Evolutionary conservation across 257 asterid genomes (phyloP).

Genomic region (Nicotiana attenuata): DNA sequence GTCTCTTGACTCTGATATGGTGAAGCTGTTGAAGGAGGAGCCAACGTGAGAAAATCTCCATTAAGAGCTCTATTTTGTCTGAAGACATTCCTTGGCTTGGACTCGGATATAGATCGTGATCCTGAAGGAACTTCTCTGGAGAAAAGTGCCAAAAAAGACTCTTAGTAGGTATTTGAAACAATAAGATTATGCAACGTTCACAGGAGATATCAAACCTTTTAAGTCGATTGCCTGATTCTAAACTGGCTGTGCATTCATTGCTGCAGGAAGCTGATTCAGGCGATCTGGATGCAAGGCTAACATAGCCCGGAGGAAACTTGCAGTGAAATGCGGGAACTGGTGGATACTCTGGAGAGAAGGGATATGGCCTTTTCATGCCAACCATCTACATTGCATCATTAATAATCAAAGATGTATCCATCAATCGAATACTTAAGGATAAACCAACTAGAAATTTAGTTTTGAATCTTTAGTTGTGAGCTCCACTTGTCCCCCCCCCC

Average conservation of each 20-base stretch:
- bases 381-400: slow-evolving; percentile 22
- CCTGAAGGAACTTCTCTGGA: slow-evolving; percentile 51
- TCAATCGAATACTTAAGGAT: background rate
- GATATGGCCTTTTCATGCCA: slow-evolving; percentile 40
- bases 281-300: slow-evolving; percentile 18
- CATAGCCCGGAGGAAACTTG: slow-evolving; percentile 26
- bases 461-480: background rate
- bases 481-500: background rate
- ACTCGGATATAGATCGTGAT: slow-evolving; percentile 29
- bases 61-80: slow-evolving; percentile 33
- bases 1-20: slow-evolving; percentile 16
- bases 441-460: background rate
- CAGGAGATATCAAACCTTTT: slow-evolving; percentile 33
- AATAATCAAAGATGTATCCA: background rate
- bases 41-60: slow-evolving; percentile 71
- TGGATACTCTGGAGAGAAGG: slow-evolving; percentile 34
- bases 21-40: slow-evolving; percentile 47
- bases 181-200: background rate
- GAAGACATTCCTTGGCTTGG: slow-evolving; percentile 15
- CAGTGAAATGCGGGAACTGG: slow-evolving; percentile 33
- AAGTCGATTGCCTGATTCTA: slow-evolving; percentile 36
- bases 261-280: slow-evolving; percentile 46
- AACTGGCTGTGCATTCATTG: slow-evolving; percentile 30
- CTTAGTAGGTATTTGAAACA: background rate
- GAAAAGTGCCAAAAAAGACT: slow-evolving; percentile 7